phyloP scores from a whole-genome alignment of 2,329 filamentous ascomycete genomes.

The Fusarium longipes region DNA sequence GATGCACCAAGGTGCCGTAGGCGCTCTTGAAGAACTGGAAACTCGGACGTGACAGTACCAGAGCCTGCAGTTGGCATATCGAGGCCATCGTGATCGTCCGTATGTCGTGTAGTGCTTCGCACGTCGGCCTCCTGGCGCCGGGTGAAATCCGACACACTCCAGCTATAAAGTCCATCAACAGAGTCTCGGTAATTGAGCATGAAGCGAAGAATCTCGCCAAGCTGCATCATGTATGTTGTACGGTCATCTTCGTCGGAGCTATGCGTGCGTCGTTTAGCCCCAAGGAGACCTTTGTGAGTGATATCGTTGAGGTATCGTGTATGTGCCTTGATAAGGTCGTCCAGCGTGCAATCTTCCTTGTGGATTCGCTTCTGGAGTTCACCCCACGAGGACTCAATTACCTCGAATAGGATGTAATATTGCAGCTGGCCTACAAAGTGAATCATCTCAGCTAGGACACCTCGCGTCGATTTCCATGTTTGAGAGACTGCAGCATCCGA shows the following conservation, averaged over 20 bases:
- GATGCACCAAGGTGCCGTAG: constrained; percentile 77
- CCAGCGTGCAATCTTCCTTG: constrained; percentile 88
- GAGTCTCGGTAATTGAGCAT: constrained; percentile 96
- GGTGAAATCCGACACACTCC: constrained; percentile 94
- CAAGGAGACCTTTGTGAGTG: constrained; percentile 93
- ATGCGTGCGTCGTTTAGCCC: constrained; percentile 67
- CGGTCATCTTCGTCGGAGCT: constrained; percentile 70
- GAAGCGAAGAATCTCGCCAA: constrained; percentile 90
- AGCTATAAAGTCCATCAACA: constrained; percentile 93
- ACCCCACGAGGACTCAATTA: constrained; percentile 96
- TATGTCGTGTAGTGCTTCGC: constrained; percentile 70
- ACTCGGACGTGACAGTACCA: constrained; percentile 71
- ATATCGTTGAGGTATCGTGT: constrained; percentile 91
- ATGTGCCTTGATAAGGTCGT: constrained; percentile 94
- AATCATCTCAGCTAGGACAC: constrained; percentile 95
- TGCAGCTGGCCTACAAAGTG: constrained; percentile 97
- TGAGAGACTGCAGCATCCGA: constrained; percentile 74
- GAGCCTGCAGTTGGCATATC: constrained; percentile 44
- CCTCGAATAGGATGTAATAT: constrained; percentile 98
- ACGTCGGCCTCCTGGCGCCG: constrained; percentile 86
- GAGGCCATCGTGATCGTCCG: constrained; percentile 40
- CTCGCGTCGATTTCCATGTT: constrained; percentile 91
- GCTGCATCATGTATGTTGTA: constrained; percentile 85
- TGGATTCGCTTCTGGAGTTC: constrained; percentile 85
- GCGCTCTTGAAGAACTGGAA: constrained; percentile 80